Evolutionary conservation across 257 asterid species (phyloP).

Genomic region (Solanum etuberosum): DNA sequence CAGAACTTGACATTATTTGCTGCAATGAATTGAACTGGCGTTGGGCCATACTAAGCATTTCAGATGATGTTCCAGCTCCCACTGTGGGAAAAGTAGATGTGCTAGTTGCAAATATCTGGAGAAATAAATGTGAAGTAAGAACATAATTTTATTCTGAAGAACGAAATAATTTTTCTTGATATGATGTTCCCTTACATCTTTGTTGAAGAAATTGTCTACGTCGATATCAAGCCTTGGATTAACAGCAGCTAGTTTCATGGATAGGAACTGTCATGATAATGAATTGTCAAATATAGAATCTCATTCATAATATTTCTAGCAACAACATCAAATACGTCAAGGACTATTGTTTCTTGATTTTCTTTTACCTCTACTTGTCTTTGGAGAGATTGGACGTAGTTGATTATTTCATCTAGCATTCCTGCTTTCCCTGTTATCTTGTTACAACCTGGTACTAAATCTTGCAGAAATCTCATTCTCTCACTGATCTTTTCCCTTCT

Average conservation of each 20-base stretch:
- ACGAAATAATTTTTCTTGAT: neutral
- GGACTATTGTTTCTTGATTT: neutral
- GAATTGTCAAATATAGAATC: neutral
- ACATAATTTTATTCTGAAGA: neutral
- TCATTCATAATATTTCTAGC: neutral
- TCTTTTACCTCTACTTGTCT: conserved; percentile 83
- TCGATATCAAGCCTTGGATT: conserved; percentile 58
- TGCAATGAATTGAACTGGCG: conserved; percentile 32
- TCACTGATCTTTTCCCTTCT: conserved; percentile 92
- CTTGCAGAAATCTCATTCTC: conserved; percentile 83
- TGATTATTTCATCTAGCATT: conserved; percentile 89
- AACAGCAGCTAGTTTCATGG: conserved; percentile 82
- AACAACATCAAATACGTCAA: neutral
- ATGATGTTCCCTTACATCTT: conserved; percentile 43
- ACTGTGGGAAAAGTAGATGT: conserved; percentile 20
- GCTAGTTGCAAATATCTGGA: conserved; percentile 39
- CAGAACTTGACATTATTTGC: conserved; percentile 25
- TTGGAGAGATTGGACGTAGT: conserved; percentile 91
- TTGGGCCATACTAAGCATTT: conserved; percentile 22
- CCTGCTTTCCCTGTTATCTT: conserved; percentile 91
- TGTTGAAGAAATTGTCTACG: conserved; percentile 30
- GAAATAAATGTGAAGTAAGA: neutral
- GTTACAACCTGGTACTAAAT: conserved; percentile 88
- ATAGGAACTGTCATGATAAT: conserved; percentile 52
- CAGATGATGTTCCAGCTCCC: conserved; percentile 24